Conservation (phyloP, 2,329 filamentous ascomycete species). For the Gaeumannomyces tritici region DNA sequence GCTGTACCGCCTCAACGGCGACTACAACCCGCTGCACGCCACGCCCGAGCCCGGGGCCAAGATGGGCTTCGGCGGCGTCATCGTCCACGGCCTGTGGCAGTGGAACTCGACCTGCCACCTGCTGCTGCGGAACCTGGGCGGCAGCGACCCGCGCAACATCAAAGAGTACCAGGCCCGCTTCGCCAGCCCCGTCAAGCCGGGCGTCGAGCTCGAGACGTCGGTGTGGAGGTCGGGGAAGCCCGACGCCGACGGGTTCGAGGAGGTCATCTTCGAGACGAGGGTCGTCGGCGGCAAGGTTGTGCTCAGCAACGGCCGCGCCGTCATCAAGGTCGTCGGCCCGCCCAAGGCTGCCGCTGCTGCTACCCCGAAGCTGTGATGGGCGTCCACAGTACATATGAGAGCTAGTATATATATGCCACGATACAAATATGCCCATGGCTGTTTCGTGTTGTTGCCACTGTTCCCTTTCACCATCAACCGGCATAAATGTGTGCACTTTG, state of each 20-base stretch:
- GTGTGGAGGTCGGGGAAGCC: conserved; percentile 75
- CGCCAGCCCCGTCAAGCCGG: conserved; percentile 73
- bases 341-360: conserved; percentile 31
- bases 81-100: conserved; percentile 82
- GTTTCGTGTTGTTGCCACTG: too few relatives aligned
- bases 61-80: conserved; percentile 85
- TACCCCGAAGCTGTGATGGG: conserved; percentile 42
- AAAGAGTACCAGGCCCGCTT: conserved; percentile 86
- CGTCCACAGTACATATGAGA: neutral
- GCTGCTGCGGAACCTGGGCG: conserved; percentile 63
- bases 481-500: neutral
- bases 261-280: conserved; percentile 70
- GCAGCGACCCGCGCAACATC: conserved; percentile 69
- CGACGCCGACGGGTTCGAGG: conserved; percentile 74
- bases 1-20: conserved; percentile 78
- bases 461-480: neutral
- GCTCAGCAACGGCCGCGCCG: conserved; percentile 74
- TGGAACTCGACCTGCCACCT: conserved; percentile 75
- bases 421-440: neutral
- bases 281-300: conserved; percentile 77
- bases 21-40: conserved; percentile 90
- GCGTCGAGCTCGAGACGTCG: conserved; percentile 68
- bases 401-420: neutral
- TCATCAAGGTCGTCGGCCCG: conserved; percentile 55
- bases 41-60: conserved; percentile 74